Percentiles rank a stretch among this genome's conserved stretches.
These are phyloP conservation scores for Kuraishia borneana DNA, from an alignment of 805 yeast genomes.

Conservation along the genomic window DNA sequence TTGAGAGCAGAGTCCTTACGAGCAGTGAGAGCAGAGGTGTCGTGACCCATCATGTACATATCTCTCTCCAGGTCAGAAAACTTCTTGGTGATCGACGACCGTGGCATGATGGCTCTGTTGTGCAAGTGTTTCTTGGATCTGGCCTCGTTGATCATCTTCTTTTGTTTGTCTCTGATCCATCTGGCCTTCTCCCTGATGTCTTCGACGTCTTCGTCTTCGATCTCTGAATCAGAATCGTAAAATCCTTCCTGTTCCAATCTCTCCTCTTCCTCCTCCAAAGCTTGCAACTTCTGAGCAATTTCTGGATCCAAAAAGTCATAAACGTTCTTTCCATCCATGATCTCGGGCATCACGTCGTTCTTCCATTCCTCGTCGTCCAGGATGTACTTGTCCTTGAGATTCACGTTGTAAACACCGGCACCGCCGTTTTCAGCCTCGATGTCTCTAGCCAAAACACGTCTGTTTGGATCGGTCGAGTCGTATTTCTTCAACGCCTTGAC, in stretches of 20 bases:
- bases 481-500: constrained; percentile 51
- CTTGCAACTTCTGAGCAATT: constrained; percentile 85
- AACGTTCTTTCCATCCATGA: constrained; percentile 90
- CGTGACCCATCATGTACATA: constrained; percentile 85
- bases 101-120: constrained; percentile 81
- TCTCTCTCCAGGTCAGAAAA: constrained; percentile 77
- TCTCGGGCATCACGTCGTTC: constrained; percentile 94
- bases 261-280: constrained; percentile 96
- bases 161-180: constrained; percentile 95
- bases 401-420: constrained; percentile 94
- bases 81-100: constrained; percentile 74
- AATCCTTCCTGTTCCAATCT: constrained; percentile 88
- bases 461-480: constrained; percentile 70
- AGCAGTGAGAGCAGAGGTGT: constrained; percentile 53
- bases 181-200: constrained; percentile 77
- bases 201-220: constrained; percentile 50
- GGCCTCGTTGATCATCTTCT: constrained; percentile 82
- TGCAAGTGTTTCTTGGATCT: constrained; percentile 79
- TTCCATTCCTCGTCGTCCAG: constrained; percentile 97
- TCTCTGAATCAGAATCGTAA: constrained; percentile 76
- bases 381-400: constrained; percentile 83
- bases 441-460: constrained; percentile 76
- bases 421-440: constrained; percentile 94
- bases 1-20: constrained; percentile 25
- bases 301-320: constrained; percentile 97